A percentile compares a stretch with the other conserved stretches of the same genome.
Conservation (phyloP, 306 rosid species). For the Prunus salicina region DNA sequence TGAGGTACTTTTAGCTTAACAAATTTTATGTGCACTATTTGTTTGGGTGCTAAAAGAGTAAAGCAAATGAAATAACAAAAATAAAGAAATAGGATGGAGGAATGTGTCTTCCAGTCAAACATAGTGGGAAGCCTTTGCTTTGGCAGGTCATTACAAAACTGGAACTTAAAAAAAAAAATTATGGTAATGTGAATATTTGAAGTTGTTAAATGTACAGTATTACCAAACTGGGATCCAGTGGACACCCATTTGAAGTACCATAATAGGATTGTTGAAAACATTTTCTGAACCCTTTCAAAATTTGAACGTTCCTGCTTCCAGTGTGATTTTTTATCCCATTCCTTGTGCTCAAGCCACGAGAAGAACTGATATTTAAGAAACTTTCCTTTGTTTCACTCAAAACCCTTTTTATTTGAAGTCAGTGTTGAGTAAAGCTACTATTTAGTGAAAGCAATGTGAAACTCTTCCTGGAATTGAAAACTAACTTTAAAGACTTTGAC, state of each 20-base stretch:
- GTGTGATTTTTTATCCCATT: neutral
- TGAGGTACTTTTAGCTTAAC: slow-evolving; percentile 54
- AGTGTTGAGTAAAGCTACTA: neutral
- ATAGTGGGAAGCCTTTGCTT: neutral
- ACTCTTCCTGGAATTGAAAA: neutral
- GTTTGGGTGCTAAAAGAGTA: neutral
- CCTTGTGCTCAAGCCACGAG: neutral
- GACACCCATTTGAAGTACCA: neutral
- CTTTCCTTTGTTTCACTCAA: neutral
- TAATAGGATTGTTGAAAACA: neutral
- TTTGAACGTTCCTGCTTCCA: neutral
- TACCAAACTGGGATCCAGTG: neutral
- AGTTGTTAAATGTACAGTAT: neutral
- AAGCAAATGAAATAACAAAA: neutral
- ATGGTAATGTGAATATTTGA: neutral
- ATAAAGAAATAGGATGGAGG: neutral
- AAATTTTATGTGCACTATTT: slow-evolving; percentile 15
- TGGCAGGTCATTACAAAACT: neutral
- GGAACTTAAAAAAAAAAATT: neutral
- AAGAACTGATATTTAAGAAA: neutral
- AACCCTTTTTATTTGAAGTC: neutral
- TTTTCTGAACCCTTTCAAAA: neutral
- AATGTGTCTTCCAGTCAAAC: neutral
- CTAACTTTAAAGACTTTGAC: neutral
- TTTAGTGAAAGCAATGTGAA: neutral